Evolutionary conservation across 768 basidiomycete species (phyloP), one percentile per base, ranked within the genome.

Genomic region (Trametes cingulata): DNA sequence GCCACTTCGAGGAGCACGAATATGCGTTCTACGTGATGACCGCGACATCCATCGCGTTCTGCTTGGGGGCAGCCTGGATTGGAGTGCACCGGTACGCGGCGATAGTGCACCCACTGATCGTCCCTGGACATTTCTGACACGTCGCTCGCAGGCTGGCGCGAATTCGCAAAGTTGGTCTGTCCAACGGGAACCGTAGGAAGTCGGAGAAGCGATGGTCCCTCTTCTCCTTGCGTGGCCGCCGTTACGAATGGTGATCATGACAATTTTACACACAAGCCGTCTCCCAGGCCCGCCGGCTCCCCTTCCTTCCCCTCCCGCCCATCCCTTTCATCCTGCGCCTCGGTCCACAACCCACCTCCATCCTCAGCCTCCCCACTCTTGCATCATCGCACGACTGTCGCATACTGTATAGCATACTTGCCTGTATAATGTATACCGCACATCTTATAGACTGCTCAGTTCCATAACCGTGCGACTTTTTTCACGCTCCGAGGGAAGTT

Each of bases 151-250:
- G 69, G 36, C 64, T 71, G 15, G 60, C 67, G 15, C 58, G 55
- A 27, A 72, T 72, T 19, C 68, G 70, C 13, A 72, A 70, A 52
- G 65, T 72, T 15, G 69, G 71, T 3, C 63, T 72, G 19, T 68
- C 67, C 9, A 54, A 63, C 17, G 63, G 62, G 39, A 60, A 61
- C 19, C 58, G 63, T 17, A 68, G 60, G 25, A 66, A 55, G 35
- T 56, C 60, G 7, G 45, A 56, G 10, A 62, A 60, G 39, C 46
- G 41, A 15, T 67, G 66, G 67, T 54, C 67, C 3, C 65, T 68
- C 3, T 41, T 68, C 27, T 67, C 65, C 10, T 46, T 69, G 20
- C 64, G 68, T 14, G 49, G 56, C 6, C 58, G 60, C n/a, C 54
- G 55, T 19, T 27, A 52, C 20, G 62, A 58, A 22, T 45, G 57